These are phyloP conservation scores for Eucalyptus cloeziana DNA, from an alignment of 345 rosid genomes.

Conservation along the genomic window DNA sequence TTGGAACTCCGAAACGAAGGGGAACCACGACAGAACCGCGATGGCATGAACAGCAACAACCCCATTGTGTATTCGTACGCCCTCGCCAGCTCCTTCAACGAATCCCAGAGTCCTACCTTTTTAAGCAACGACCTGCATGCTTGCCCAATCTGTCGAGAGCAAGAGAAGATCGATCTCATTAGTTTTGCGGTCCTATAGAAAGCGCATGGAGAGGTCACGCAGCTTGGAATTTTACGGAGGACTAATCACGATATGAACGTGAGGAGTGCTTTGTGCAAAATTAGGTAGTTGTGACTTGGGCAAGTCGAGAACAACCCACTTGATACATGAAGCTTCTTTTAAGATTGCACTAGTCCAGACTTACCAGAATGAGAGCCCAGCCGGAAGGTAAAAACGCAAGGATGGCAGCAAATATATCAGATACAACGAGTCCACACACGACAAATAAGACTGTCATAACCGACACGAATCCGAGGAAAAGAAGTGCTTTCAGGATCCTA, in stretches of 20 bases:
- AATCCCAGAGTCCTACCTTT: conserved; percentile 58
- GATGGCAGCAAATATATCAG: conserved; percentile 61
- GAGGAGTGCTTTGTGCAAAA: fast-evolving
- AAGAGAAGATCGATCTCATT: neutral
- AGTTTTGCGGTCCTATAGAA: no score
- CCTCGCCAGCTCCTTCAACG: conserved; percentile 81
- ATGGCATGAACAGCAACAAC: conserved; percentile 53
- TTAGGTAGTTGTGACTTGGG: fast-evolving
- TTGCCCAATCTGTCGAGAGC: neutral
- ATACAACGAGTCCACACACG: conserved; percentile 43
- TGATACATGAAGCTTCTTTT: neutral
- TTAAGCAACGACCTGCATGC: conserved; percentile 16
- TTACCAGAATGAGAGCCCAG: conserved; percentile 87
- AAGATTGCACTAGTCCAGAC: conserved; percentile 1
- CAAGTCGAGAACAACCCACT: neutral
- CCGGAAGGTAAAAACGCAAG: conserved; percentile 88
- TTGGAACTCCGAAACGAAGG: conserved; percentile 86
- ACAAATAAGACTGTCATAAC: conserved; percentile 82
- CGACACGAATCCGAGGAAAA: conserved; percentile 76
- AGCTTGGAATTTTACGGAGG: neutral
- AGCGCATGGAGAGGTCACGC: neutral
- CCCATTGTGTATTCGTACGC: conserved; percentile 87
- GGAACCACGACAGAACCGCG: conserved; percentile 77
- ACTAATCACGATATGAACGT: neutral
- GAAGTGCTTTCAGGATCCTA: conserved; percentile 91